phyloP scores from a whole-genome alignment of 306 rosid genomes.

The Sechiopsis laciniata region DNA sequence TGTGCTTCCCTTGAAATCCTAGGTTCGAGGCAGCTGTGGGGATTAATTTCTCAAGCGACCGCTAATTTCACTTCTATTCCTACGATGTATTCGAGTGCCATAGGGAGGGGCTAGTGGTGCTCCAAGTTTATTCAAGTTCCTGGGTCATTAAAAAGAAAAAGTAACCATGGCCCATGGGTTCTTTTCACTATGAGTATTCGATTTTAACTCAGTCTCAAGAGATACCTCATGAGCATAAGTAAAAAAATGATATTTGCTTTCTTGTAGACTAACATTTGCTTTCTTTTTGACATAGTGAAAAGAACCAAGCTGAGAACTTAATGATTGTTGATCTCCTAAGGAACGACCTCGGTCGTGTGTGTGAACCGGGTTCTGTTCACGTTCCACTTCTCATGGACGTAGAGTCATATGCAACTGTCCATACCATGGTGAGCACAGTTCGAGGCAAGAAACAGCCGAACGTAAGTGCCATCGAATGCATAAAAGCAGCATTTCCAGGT shows the following conservation, averaged over 20 bases:
- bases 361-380: constrained; percentile 88
- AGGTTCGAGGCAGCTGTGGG: too few relatives aligned
- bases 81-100: too few relatives aligned
- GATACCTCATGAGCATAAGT: not conserved
- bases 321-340: constrained; percentile 98
- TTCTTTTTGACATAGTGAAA: constrained; percentile 52
- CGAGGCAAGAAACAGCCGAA: constrained; percentile 64
- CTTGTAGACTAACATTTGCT: constrained; percentile 19
- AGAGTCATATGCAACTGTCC: constrained; percentile 90
- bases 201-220: not conserved
- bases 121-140: too few relatives aligned
- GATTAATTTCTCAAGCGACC: too few relatives aligned
- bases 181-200: not conserved
- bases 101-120: too few relatives aligned
- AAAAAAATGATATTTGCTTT: not conserved
- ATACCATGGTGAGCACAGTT: constrained; percentile 94
- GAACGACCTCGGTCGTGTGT: constrained; percentile 94
- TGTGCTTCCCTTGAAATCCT: too few relatives aligned
- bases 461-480: constrained; percentile 60
- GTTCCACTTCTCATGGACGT: constrained; percentile 89
- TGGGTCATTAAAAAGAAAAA: too few relatives aligned
- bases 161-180: not conserved
- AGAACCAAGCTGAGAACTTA: constrained; percentile 92
- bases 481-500: constrained; percentile 90
- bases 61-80: too few relatives aligned